Evolutionary conservation across 768 basidiomycete genomes (phyloP).

Genomic region (Macrocybe gigantea): DNA sequence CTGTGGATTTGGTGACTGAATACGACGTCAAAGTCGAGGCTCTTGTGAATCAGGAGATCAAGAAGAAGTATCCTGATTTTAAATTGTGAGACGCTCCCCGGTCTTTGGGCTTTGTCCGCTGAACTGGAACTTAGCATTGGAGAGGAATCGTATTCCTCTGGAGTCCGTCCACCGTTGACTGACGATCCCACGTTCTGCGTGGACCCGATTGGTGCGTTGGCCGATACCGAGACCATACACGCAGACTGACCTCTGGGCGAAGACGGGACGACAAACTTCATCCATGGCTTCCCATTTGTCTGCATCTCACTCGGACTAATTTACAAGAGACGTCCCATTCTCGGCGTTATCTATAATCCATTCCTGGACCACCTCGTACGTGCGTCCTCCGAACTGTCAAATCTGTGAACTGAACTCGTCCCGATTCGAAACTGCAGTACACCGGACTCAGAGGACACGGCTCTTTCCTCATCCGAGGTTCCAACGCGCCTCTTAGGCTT

Average conservation of each 20-base stretch:
- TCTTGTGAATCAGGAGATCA: slow-evolving; percentile 67
- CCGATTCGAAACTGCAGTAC: slow-evolving; percentile 40
- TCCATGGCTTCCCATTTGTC: slow-evolving; percentile 81
- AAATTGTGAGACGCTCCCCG: slow-evolving; percentile 61
- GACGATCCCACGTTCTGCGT: slow-evolving; percentile 94
- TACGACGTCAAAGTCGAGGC: slow-evolving; percentile 91
- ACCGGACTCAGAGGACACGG: slow-evolving; percentile 77
- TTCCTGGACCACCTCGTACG: slow-evolving; percentile 79
- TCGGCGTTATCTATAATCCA: slow-evolving; percentile 93
- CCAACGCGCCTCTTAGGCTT: slow-evolving; percentile 42
- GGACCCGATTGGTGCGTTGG: slow-evolving; percentile 77
- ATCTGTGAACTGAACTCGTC: not conserved
- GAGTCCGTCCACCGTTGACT: slow-evolving; percentile 62
- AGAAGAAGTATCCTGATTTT: slow-evolving; percentile 63
- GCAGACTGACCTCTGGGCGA: not conserved
- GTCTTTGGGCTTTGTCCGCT: not conserved
- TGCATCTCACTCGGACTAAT: slow-evolving; percentile 92
- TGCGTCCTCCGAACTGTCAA: not conserved
- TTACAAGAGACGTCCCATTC: slow-evolving; percentile 70
- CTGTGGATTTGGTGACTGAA: slow-evolving; percentile 92
- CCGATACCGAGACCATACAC: not conserved
- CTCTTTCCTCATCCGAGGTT: slow-evolving; percentile 59
- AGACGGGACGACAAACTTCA: slow-evolving; percentile 90
- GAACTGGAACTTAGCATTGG: slow-evolving; percentile 58
- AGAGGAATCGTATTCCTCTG: slow-evolving; percentile 86